These are phyloP conservation scores for Pestalotiopsis sp. DNA, from an alignment of 2,329 filamentous ascomycete genomes.

Conservation along the genomic window DNA sequence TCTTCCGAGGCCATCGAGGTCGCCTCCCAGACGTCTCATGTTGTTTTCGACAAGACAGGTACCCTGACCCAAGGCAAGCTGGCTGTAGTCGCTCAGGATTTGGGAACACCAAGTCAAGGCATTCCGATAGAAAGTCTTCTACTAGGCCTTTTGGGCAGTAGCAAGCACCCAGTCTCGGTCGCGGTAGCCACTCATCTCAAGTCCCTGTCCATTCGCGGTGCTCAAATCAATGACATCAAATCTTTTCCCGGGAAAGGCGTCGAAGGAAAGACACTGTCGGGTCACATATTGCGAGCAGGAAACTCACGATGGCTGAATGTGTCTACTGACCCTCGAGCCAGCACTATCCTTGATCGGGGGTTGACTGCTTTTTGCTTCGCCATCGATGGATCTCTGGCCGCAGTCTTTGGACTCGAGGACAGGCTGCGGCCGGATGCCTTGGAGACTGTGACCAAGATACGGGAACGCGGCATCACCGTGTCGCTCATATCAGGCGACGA, in stretches of 20 bases:
- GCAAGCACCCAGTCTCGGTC: conserved; percentile 54
- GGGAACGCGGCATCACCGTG: conserved; percentile 38
- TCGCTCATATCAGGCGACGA: conserved; percentile 56
- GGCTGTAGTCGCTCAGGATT: conserved; percentile 39
- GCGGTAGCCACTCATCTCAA: conserved; percentile 35
- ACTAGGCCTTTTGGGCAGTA: conserved; percentile 39
- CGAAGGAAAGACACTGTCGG: conserved; percentile 30
- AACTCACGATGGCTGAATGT: conserved; percentile 50
- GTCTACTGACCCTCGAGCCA: conserved; percentile 30
- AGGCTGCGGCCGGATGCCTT: conserved; percentile 43
- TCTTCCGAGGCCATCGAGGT: conserved; percentile 63
- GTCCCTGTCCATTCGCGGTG: conserved; percentile 15
- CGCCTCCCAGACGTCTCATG: conserved; percentile 60
- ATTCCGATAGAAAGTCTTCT: conserved; percentile 17
- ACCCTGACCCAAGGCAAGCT: conserved; percentile 66
- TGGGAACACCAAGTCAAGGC: neutral
- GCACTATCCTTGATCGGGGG: conserved; percentile 33
- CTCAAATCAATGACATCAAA: conserved; percentile 30
- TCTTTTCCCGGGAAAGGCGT: conserved; percentile 48
- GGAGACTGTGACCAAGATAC: conserved; percentile 35
- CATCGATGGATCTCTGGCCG: conserved; percentile 33
- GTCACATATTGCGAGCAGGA: conserved; percentile 42
- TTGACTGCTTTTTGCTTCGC: conserved; percentile 50
- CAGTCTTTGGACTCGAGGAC: conserved; percentile 48
- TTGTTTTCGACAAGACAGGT: conserved; percentile 81